These are phyloP conservation scores for Nakaseomyces glabratus DNA, from an alignment of 1,139 yeast genomes.

Conservation along the genomic window DNA sequence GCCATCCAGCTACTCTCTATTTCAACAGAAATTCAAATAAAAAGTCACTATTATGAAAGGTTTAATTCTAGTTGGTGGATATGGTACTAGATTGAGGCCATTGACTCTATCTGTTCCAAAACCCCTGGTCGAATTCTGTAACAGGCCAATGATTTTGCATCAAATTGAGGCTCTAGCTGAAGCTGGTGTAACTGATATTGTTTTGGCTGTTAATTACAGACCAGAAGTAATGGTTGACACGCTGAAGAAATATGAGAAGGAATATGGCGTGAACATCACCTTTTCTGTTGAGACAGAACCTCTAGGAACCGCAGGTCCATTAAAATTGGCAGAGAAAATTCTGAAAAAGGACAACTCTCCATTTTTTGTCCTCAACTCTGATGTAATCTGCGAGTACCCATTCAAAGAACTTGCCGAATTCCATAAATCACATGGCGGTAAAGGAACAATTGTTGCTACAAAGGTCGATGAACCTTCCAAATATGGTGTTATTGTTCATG, in stretches of 20 bases:
- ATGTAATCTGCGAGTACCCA: slow-evolving; percentile 97
- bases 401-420: slow-evolving; percentile 83
- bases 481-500: slow-evolving; percentile 98
- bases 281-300: slow-evolving; percentile 99
- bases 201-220: slow-evolving; percentile 96
- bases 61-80: slow-evolving; percentile 97
- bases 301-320: slow-evolving; percentile 98
- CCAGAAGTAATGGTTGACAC: slow-evolving; percentile 99
- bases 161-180: slow-evolving; percentile 97
- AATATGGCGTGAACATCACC: slow-evolving; percentile 89
- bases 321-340: slow-evolving; percentile 90
- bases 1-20: too few relatives aligned
- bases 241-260: slow-evolving; percentile 85
- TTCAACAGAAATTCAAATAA: too few relatives aligned
- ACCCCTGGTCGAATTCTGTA: slow-evolving; percentile 97
- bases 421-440: slow-evolving; percentile 95
- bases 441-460: slow-evolving; percentile 97
- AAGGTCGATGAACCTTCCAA: slow-evolving; percentile 99
- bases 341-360: slow-evolving; percentile 93
- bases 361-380: slow-evolving; percentile 95
- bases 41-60: slow-evolving; percentile 87
- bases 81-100: slow-evolving; percentile 99
- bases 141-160: slow-evolving; percentile 95
- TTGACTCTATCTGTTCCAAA: slow-evolving; percentile 94
- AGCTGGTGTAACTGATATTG: slow-evolving; percentile 98